A percentile compares a stretch with the other conserved stretches of the same genome.
These are phyloP conservation scores for Penicillium lividum DNA, from an alignment of 495 filamentous ascomycete species.

Conservation along the genomic window DNA sequence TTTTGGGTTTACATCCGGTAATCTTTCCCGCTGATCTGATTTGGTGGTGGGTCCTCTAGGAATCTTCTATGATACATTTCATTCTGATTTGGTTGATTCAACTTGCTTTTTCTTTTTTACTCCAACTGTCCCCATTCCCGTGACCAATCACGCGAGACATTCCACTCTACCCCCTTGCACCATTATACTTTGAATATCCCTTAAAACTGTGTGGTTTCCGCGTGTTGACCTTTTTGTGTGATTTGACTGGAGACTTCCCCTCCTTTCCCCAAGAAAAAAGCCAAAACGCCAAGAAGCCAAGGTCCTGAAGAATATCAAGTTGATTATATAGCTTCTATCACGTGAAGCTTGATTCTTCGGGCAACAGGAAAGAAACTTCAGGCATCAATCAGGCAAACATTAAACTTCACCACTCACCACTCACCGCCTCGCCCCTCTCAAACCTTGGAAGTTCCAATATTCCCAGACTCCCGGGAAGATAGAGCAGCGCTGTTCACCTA, in stretches of 20 bases:
- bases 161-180: slow-evolving; percentile 15
- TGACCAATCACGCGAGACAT: slow-evolving; percentile 32
- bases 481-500: slow-evolving; percentile 15
- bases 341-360: slow-evolving; percentile 11
- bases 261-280: not conserved
- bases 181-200: slow-evolving; percentile 2
- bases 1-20: not conserved
- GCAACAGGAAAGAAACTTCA: slow-evolving; percentile 1
- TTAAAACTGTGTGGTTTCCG: slow-evolving; percentile 1
- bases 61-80: not conserved
- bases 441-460: slow-evolving; percentile 17
- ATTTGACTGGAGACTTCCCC: slow-evolving; percentile 4
- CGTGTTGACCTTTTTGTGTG: slow-evolving; percentile 5
- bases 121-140: slow-evolving; percentile 12
- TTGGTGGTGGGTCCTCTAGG: not conserved
- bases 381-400: slow-evolving; percentile 2
- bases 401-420: not conserved
- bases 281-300: not conserved
- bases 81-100: not conserved
- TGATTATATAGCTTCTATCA: not conserved
- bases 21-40: slow-evolving; percentile 1
- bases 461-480: slow-evolving; percentile 20
- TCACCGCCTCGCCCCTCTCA: slow-evolving; percentile 38
- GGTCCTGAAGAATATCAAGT: slow-evolving; percentile 2
- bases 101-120: not conserved